Evolutionary conservation across 257 asterid genomes (phyloP).

Genomic region (Solanum stenotomum): DNA sequence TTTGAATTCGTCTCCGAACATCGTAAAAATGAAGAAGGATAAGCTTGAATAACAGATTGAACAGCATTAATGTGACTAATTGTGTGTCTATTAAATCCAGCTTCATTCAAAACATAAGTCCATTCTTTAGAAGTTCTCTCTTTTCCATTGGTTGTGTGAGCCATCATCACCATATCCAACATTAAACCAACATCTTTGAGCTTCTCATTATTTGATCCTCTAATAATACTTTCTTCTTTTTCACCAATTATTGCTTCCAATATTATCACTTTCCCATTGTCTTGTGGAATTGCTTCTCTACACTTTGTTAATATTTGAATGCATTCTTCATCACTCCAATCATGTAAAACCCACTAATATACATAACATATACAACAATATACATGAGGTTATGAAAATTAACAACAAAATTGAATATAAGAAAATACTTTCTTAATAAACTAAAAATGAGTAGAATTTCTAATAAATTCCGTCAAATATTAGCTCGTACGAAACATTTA

Average conservation of each 20-base stretch:
- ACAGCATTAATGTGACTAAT: no score
- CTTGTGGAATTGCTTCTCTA: constrained; percentile 37
- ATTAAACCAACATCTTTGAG: constrained; percentile 32
- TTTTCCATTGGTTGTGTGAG: no score
- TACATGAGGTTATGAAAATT: neutral
- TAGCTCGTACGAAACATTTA: rapidly evolving
- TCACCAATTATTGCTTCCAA: constrained; percentile 51
- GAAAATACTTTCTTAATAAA: neutral
- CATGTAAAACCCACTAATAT: constrained; percentile 54
- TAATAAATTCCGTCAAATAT: neutral
- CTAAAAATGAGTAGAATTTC: neutral
- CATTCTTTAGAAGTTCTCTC: no score
- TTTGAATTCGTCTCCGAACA: no score
- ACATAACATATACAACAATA: neutral
- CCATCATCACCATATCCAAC: no score
- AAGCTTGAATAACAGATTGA: no score
- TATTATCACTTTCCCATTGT: constrained; percentile 45
- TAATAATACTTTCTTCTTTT: neutral
- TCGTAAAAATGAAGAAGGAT: no score
- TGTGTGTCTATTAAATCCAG: no score
- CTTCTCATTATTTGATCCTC: neutral
- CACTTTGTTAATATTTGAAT: constrained; percentile 38
- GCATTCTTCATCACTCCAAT: constrained; percentile 72
- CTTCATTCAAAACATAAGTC: no score
- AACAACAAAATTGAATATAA: neutral